Percentiles rank a stretch among this genome's conserved stretches.
Conservation (phyloP, 495 filamentous ascomycete genomes). For the Emericellopsis terricola region DNA sequence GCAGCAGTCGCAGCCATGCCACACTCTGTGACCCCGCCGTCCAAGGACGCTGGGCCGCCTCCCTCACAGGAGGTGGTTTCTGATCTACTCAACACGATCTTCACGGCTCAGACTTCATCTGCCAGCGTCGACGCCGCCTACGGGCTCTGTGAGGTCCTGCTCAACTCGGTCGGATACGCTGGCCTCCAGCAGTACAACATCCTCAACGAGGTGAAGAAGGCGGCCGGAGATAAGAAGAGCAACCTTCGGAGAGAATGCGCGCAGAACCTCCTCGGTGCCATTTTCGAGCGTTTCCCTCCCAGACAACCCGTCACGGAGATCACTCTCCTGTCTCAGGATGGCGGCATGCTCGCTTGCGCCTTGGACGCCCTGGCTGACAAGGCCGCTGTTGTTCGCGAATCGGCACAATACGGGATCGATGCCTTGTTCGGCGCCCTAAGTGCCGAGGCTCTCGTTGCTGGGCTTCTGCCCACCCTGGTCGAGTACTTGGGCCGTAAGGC, state of each 20-base stretch:
- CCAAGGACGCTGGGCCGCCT: slow-evolving; percentile 23
- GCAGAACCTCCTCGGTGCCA: slow-evolving; percentile 83
- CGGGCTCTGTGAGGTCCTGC: slow-evolving; percentile 57
- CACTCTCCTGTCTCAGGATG: slow-evolving; percentile 62
- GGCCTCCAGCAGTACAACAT: slow-evolving; percentile 61
- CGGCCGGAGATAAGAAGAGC: slow-evolving; percentile 87
- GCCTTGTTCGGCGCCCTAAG: slow-evolving; percentile 63
- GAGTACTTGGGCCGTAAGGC: slow-evolving; percentile 59
- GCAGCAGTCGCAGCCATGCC: slow-evolving; percentile 3
- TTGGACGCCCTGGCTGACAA: slow-evolving; percentile 87
- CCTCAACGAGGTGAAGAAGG: slow-evolving; percentile 57
- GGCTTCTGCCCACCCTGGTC: slow-evolving; percentile 54
- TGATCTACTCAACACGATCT: slow-evolving; percentile 53
- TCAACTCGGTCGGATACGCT: slow-evolving; percentile 59
- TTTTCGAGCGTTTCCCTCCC: slow-evolving; percentile 76
- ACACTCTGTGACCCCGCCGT: slow-evolving; percentile 6
- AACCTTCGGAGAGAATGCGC: slow-evolving; percentile 71
- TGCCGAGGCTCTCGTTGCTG: slow-evolving; percentile 64
- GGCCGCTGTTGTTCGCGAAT: slow-evolving; percentile 69
- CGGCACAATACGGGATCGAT: slow-evolving; percentile 87
- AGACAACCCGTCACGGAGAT: slow-evolving; percentile 65
- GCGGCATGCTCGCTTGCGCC: slow-evolving; percentile 49
- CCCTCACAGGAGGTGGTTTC: slow-evolving; percentile 57
- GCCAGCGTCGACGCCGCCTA: slow-evolving; percentile 78
- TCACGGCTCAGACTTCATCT: slow-evolving; percentile 66